Percentiles rank a stretch among this genome's conserved stretches.
Evolutionary conservation across 768 basidiomycete species (phyloP).

Genomic region (Pilatotrama ljubarskyi): DNA sequence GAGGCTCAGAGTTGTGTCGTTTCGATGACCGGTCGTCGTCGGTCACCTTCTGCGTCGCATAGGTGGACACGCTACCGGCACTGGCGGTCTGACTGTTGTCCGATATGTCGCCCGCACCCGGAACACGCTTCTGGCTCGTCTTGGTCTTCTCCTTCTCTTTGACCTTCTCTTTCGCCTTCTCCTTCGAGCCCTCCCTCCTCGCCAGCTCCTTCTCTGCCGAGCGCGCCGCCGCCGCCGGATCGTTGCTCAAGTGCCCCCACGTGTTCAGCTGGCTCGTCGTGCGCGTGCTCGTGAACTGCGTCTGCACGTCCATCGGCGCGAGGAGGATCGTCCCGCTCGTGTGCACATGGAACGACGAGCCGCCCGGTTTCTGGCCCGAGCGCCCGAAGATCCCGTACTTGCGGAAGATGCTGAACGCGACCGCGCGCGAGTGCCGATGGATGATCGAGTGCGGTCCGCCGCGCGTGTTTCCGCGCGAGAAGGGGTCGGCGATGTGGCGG

Average conservation of each 20-base stretch:
- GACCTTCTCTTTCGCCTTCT: constrained; percentile 32
- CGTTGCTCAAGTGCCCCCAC: constrained; percentile 63
- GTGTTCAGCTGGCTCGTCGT: constrained; percentile 68
- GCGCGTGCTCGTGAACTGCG: constrained; percentile 73
- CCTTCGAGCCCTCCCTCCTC: constrained; percentile 31
- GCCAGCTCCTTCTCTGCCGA: constrained; percentile 10
- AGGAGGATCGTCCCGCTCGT: constrained; percentile 51
- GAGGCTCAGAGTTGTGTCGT: not conserved
- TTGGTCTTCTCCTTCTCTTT: constrained; percentile 28
- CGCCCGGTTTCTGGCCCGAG: constrained; percentile 13
- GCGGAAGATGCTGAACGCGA: constrained; percentile 79
- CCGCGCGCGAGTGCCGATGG: constrained; percentile 79
- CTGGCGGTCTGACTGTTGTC: constrained; percentile 23
- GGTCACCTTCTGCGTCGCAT: constrained; percentile 2
- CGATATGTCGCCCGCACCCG: constrained; percentile 3
- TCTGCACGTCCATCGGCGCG: constrained; percentile 74
- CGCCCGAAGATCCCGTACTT: constrained; percentile 44
- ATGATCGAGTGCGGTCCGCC: constrained; percentile 67
- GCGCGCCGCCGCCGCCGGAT: not conserved
- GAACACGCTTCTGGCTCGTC: not conserved
- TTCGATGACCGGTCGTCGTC: constrained; percentile 19
- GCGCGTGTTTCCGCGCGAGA: constrained; percentile 39
- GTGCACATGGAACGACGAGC: constrained; percentile 23
- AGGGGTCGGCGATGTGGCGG: constrained; percentile 53
- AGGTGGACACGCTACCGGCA: constrained; percentile 17